Evolutionary conservation across 2,329 filamentous ascomycete genomes (phyloP), one percentile per base, ranked within the genome.

Genomic region (Thielaviopsis musarum): DNA sequence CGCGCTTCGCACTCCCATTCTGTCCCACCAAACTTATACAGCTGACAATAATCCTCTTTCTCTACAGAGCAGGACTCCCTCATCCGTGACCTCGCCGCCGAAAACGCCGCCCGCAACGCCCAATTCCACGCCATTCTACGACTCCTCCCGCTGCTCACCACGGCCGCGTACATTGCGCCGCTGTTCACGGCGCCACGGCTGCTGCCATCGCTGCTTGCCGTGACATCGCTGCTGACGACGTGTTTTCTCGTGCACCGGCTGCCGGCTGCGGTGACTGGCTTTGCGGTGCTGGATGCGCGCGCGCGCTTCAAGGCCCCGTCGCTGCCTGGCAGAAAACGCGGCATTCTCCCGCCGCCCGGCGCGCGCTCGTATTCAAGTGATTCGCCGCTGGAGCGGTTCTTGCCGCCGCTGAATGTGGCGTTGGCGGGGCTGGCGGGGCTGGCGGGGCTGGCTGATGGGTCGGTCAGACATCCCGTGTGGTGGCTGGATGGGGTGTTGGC

Each of bases 161-260:
- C 75, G 3, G 60, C 83, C 17, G 76, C 81, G 48, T 85, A 83
- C 70, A 62, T 82, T 3, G 66, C 76, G 21, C 69, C 71, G 10
- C 69, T 84, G 51, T 64, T 72, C 56, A 69, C 75, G 3, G 60
- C 83, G 17, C 38, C 53, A 17, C 59, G 19, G 12, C 67, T 63
- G 62, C 70, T 70, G 59, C 68, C 69, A 59, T 71, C 65, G 63
- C 63, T 86, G 5, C 74, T 88, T 2, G 75, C 77, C 52, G 72
- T 87, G n/a, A 77, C 80, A 0, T 85, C 81, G 24, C 76, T 90
- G 19, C 71, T 76, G 19, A 77, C 77, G 2, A 86, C 82, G 3
- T 76, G 78, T 0, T 88, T 80, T 67, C 75, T 83, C 1, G 72
- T 88, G 1, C 74, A 77, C 64, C 72, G 69, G 45, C 74, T 84